Evolutionary conservation across 2,329 filamentous ascomycete genomes (phyloP).

Genomic region (Aspergillus awamori): DNA sequence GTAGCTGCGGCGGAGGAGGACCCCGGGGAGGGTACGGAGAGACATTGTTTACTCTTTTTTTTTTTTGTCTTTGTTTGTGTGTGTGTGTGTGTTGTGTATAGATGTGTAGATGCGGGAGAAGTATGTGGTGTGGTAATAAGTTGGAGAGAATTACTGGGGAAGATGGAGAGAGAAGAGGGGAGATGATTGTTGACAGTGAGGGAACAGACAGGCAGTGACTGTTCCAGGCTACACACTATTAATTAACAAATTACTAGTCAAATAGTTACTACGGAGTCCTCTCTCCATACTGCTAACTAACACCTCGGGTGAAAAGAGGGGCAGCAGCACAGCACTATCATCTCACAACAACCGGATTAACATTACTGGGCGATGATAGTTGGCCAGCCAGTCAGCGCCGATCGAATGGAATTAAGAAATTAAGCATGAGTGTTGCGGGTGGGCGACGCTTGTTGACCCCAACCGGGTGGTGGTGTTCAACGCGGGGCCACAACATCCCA

Average conservation of each 20-base stretch:
- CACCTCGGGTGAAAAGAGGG: conserved; percentile 6
- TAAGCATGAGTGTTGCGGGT: neutral
- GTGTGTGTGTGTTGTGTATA: neutral
- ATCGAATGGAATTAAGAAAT: neutral
- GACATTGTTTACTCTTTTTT: conserved; percentile 27
- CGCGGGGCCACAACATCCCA: neutral
- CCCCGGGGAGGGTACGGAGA: conserved; percentile 33
- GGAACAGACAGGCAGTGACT: neutral
- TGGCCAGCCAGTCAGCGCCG: neutral
- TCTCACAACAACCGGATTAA: no score
- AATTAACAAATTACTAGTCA: no score
- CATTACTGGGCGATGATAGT: no score
- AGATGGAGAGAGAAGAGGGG: neutral
- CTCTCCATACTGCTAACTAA: neutral
- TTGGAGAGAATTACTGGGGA: neutral
- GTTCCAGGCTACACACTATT: no score
- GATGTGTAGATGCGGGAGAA: neutral
- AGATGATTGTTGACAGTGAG: neutral
- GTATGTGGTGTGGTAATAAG: neutral
- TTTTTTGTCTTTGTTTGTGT: no score
- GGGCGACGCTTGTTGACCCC: conserved; percentile 1
- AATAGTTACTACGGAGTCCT: neutral
- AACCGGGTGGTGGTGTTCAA: neutral
- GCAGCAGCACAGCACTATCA: neutral
- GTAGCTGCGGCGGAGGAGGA: conserved; percentile 37